phyloP scores from a whole-genome alignment of 2,329 filamentous ascomycete genomes.

The Elsinoe ampelina region DNA sequence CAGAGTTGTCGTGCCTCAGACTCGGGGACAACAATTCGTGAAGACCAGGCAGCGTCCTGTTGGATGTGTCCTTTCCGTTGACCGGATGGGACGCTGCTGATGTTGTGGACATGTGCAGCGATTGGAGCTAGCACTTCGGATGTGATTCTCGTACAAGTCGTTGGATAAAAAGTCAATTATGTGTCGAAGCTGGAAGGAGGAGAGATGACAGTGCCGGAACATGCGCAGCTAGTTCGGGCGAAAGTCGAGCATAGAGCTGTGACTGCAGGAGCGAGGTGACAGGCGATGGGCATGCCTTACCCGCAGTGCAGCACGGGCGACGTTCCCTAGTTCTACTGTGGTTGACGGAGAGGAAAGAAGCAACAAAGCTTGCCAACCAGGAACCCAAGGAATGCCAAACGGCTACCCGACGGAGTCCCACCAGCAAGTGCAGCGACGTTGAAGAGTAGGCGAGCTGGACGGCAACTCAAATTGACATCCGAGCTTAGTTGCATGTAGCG shows the following conservation, averaged over 20 bases:
- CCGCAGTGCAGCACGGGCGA: slow-evolving; percentile 4
- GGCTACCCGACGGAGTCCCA: slow-evolving; percentile 1
- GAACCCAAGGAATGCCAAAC: slow-evolving; percentile 9
- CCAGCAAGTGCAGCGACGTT: neutral
- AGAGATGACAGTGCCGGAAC: neutral
- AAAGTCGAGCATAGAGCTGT: neutral
- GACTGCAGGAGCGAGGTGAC: neutral
- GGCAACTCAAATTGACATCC: slow-evolving; percentile 11
- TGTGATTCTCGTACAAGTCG: too few relatives aligned
- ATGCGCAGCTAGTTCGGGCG: neutral
- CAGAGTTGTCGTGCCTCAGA: neutral
- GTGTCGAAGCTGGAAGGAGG: too few relatives aligned
- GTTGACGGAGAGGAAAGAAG: slow-evolving; percentile 5
- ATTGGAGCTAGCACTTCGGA: neutral
- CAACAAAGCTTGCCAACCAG: slow-evolving; percentile 13
- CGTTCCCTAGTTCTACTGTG: neutral
- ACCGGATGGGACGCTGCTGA: slow-evolving; percentile 2
- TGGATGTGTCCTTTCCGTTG: slow-evolving; percentile 8
- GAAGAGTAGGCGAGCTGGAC: slow-evolving; percentile 6
- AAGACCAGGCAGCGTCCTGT: slow-evolving; percentile 4
- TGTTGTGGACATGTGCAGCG: slow-evolving; percentile 2
- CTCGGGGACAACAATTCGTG: slow-evolving; percentile 10
- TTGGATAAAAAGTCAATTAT: too few relatives aligned
- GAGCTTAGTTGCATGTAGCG: slow-evolving; percentile 10
- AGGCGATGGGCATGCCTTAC: slow-evolving; percentile 6